Conservation (phyloP, 805 yeast genomes). For the Wickerhamiella bombiphila region DNA sequence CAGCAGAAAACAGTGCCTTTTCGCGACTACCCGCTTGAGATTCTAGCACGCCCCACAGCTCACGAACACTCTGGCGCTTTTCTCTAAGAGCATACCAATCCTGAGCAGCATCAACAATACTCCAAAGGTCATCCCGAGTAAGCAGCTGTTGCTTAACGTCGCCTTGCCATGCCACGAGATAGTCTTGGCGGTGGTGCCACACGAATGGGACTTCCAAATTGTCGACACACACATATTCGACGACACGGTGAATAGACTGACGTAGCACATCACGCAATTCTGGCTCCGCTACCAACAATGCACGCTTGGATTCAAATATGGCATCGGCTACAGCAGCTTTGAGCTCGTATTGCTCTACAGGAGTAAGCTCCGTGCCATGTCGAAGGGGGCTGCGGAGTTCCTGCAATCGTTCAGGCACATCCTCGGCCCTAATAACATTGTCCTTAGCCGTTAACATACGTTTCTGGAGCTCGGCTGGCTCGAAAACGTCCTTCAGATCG, state of each 20-base stretch:
- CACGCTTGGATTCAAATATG: slow-evolving; percentile 41
- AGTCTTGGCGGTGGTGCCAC: slow-evolving; percentile 91
- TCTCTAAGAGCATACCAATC: slow-evolving; percentile 76
- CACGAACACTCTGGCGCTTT: slow-evolving; percentile 50
- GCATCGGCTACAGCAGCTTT: slow-evolving; percentile 67
- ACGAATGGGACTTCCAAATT: slow-evolving; percentile 86
- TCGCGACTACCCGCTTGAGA: not conserved
- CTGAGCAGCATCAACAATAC: slow-evolving; percentile 69
- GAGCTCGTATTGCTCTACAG: slow-evolving; percentile 55
- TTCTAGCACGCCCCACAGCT: slow-evolving; percentile 38
- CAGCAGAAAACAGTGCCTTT: slow-evolving; percentile 33
- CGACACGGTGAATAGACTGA: slow-evolving; percentile 52
- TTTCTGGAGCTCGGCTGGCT: slow-evolving; percentile 81
- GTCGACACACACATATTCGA: slow-evolving; percentile 63
- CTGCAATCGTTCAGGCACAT: slow-evolving; percentile 87
- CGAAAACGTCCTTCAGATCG: slow-evolving; percentile 79
- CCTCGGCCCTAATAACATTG: slow-evolving; percentile 70
- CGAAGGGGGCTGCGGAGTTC: slow-evolving; percentile 51
- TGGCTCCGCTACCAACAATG: slow-evolving; percentile 27
- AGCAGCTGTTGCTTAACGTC: slow-evolving; percentile 29
- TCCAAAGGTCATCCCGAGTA: slow-evolving; percentile 80
- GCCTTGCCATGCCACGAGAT: slow-evolving; percentile 38
- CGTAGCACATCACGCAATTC: slow-evolving; percentile 31
- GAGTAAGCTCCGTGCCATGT: slow-evolving; percentile 48
- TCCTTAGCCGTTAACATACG: slow-evolving; percentile 86